A percentile compares a stretch with the other conserved stretches of the same genome.
Evolutionary conservation across 495 filamentous ascomycete species (phyloP).

Genomic region (Elasticomyces elasticus): DNA sequence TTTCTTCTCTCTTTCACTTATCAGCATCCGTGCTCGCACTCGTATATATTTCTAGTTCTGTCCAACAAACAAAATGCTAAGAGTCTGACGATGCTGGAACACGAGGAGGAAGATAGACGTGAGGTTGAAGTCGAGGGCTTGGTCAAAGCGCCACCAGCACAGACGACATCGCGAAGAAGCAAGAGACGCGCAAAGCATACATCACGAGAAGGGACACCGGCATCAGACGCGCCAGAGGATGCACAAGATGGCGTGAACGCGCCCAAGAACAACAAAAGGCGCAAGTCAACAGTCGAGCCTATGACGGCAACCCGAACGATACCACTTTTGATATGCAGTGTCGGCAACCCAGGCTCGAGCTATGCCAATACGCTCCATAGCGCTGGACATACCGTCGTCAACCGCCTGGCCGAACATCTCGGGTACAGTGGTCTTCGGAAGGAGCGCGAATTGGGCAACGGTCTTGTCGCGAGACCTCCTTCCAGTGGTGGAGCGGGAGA

Average conservation of each 20-base stretch:
- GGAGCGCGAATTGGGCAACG: conserved; percentile 34
- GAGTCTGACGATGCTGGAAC: no score
- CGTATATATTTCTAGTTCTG: no score
- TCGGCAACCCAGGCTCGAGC: conserved; percentile 54
- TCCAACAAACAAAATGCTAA: no score
- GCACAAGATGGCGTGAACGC: not conserved
- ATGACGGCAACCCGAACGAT: conserved; percentile 18
- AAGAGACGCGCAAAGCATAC: no score
- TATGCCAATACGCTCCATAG: conserved; percentile 69
- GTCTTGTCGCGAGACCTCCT: conserved; percentile 27
- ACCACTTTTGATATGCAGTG: conserved; percentile 57
- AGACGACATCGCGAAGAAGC: no score
- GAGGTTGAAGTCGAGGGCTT: no score
- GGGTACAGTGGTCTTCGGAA: conserved; percentile 37
- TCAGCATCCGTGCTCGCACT: no score
- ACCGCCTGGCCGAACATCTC: conserved; percentile 30
- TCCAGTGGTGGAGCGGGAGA: conserved; percentile 31
- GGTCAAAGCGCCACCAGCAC: no score
- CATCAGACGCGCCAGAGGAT: not conserved
- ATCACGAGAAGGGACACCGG: no score
- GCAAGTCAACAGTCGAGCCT: conserved; percentile 1
- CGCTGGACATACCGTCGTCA: conserved; percentile 63
- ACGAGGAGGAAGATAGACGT: no score
- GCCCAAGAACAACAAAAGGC: not conserved
- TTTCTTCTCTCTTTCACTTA: no score